phyloP scores from a whole-genome alignment of 2,329 filamentous ascomycete genomes.

The Diaporthe eres region DNA sequence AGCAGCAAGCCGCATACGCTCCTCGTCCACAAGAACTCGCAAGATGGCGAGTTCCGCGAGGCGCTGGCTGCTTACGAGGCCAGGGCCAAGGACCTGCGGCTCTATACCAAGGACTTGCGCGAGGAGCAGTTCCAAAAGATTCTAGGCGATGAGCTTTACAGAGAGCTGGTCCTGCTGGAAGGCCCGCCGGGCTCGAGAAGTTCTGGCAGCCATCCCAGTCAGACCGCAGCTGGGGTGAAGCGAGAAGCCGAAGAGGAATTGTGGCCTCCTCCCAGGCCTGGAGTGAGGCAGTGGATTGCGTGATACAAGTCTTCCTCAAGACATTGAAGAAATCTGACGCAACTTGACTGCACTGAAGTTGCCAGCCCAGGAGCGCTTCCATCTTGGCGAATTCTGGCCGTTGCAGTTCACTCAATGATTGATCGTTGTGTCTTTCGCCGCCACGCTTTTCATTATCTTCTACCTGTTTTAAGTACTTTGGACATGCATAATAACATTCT shows the following conservation, averaged over 20 bases:
- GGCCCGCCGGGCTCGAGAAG: background rate
- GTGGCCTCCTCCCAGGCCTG: constrained; percentile 46
- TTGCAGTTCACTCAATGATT: too few species aligned
- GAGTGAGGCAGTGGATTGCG: background rate
- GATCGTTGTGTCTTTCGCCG: too few species aligned
- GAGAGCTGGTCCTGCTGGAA: constrained; percentile 4
- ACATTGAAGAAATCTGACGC: background rate
- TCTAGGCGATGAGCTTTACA: constrained; percentile 9
- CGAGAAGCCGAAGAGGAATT: constrained; percentile 51
- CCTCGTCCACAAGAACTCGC: background rate
- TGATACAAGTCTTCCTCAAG: background rate
- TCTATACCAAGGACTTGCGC: background rate
- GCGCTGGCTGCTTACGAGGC: background rate
- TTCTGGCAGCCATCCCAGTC: background rate
- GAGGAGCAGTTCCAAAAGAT: constrained; percentile 4
- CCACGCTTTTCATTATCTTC: background rate
- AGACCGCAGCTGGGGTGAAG: background rate
- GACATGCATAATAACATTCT: background rate
- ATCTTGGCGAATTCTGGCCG: background rate
- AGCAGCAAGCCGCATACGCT: background rate
- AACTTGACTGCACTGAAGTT: background rate
- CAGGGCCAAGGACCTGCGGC: background rate
- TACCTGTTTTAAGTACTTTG: background rate
- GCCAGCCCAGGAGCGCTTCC: too few species aligned
- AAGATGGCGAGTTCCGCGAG: background rate